Evolutionary conservation across 2,329 filamentous ascomycete species (phyloP), one percentile per base, ranked within the genome.

Genomic region (Fusarium transvaalense): DNA sequence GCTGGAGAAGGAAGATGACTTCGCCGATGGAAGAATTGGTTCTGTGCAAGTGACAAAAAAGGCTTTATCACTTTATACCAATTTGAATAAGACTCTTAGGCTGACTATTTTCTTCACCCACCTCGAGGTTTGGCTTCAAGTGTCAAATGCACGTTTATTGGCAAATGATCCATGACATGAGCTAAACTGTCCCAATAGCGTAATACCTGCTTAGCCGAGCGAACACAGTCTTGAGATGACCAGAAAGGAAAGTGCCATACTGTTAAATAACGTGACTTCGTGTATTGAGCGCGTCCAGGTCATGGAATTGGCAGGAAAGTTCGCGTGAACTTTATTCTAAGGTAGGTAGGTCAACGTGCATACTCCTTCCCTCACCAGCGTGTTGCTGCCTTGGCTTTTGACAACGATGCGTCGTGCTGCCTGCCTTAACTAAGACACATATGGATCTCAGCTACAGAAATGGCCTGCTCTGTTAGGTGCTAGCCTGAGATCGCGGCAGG

Each of bases 201-300:
- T 19, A 42, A 42, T n/a, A 37, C 17, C 39, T n/a, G 6, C 23
- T 4, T 25, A 25, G 23, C 23, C 23, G 23, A 25, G 23, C 23
- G 23, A 25, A 25, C 23, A 25, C 23, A 5, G 23, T 6, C 23
- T 25, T 25, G 23, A 25, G 23, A 25, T 25, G 6, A 6, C 23
- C 4, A 25, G 23, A 6, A 25, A 25, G 4, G 23, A 25, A 25
- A 25, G 23, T 25, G 23, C 23, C 23, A 25, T 25, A 6, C 6
- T 25, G 23, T 25, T 6, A 25, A 25, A 43, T 48, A 48, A 48
- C 45, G 45, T 48, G 45, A 48, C 31, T 34, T 48, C 45, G 45
- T n/a, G 45, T 34, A 10, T 23, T 47, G 29, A 47, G 7, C 29
- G 45, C 19, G 45, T 25, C 5, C 10, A 17, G 10, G 9, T 46